Evolutionary conservation across 2,329 filamentous ascomycete species (phyloP).

Genomic region (Trichoderma sp.): DNA sequence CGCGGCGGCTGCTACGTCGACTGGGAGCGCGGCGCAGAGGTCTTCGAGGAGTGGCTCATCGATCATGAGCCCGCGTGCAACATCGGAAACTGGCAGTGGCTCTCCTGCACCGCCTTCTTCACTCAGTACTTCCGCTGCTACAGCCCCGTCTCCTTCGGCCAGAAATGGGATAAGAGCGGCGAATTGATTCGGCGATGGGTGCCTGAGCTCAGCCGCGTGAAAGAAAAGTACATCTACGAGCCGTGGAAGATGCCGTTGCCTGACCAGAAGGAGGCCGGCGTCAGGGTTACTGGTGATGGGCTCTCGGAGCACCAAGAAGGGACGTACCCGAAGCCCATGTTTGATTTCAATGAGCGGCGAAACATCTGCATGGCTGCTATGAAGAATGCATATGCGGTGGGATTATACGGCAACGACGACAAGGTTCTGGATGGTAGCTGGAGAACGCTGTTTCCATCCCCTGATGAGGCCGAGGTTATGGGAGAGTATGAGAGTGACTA

Average conservation of each 20-base stretch:
- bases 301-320: slow-evolving; percentile 42
- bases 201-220: slow-evolving; percentile 61
- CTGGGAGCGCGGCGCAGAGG: slow-evolving; percentile 76
- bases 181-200: slow-evolving; percentile 62
- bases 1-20: slow-evolving; percentile 74
- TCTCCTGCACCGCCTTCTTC: slow-evolving; percentile 74
- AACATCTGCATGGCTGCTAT: slow-evolving; percentile 63
- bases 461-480: slow-evolving; percentile 35
- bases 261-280: slow-evolving; percentile 68
- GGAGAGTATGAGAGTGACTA: slow-evolving; percentile 36
- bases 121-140: slow-evolving; percentile 70
- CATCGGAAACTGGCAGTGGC: slow-evolving; percentile 75
- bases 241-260: slow-evolving; percentile 70
- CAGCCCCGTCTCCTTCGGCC: slow-evolving; percentile 67
- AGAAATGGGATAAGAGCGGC: slow-evolving; percentile 73
- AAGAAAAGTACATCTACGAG: slow-evolving; percentile 74
- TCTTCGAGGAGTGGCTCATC: slow-evolving; percentile 73
- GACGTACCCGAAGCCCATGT: slow-evolving; percentile 72
- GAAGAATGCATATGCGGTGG: slow-evolving; percentile 67
- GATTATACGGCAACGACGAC: slow-evolving; percentile 62
- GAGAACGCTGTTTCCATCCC: slow-evolving; percentile 45
- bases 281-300: slow-evolving; percentile 57
- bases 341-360: slow-evolving; percentile 66
- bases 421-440: slow-evolving; percentile 61
- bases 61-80: slow-evolving; percentile 76